Evolutionary conservation across 257 asterid species (phyloP).

Genomic region (Capsicum baccatum): DNA sequence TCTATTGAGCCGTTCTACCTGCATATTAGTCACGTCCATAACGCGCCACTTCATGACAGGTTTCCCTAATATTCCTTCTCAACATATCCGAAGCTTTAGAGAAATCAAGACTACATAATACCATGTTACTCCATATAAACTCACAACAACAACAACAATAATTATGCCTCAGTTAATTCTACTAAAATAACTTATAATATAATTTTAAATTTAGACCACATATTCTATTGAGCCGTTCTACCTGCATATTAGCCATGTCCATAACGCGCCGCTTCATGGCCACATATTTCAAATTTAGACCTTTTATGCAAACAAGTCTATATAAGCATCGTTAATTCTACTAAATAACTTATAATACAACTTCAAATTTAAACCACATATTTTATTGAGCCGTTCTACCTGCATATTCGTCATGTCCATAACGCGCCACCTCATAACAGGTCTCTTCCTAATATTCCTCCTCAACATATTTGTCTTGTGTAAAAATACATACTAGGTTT

Average conservation of each 20-base stretch:
- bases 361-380: background rate
- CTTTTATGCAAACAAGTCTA: background rate
- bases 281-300: too few species aligned
- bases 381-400: constrained; percentile 36
- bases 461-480: constrained; percentile 56
- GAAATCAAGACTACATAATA: too few species aligned
- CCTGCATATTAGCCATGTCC: constrained; percentile 97
- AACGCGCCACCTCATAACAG: constrained; percentile 91
- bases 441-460: constrained; percentile 74
- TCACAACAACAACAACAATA: background rate
- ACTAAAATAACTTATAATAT: too few species aligned
- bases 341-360: too few species aligned
- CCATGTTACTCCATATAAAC: too few species aligned
- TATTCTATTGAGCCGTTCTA: background rate
- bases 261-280: constrained; percentile 91
- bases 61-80: too few species aligned
- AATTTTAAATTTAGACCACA: background rate
- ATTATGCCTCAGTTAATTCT: background rate
- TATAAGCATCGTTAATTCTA: too few species aligned
- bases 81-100: too few species aligned
- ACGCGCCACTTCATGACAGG: too few species aligned
- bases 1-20: too few species aligned
- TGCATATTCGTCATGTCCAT: constrained; percentile 96
- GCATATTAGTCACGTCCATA: too few species aligned
- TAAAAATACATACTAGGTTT: too few species aligned